Percentiles rank a stretch among this genome's conserved stretches.
phyloP scores from a whole-genome alignment of 2,329 filamentous ascomycete species.

The Raffaelea deltoideospora region DNA sequence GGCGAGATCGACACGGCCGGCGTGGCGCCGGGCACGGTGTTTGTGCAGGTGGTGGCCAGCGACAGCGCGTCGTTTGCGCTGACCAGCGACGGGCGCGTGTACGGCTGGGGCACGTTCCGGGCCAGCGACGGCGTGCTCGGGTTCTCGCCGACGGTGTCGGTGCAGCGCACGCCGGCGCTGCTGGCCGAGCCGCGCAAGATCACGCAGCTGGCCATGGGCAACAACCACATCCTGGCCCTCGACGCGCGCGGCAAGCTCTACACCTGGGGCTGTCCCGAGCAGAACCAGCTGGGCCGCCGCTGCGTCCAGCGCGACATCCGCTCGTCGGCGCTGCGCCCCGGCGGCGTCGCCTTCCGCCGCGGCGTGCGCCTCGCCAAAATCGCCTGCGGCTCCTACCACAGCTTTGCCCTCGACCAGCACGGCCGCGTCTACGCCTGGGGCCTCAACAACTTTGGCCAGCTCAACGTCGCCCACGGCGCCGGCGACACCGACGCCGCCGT shows the following conservation, averaged over 20 bases:
- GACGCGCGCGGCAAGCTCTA: constrained; percentile 48
- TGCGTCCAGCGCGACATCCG: constrained; percentile 38
- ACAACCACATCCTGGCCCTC: constrained; percentile 57
- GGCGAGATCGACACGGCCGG: constrained; percentile 34
- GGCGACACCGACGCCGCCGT: constrained; percentile 58
- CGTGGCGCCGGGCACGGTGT: constrained; percentile 15
- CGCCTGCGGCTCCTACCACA: constrained; percentile 62
- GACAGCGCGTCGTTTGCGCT: constrained; percentile 66
- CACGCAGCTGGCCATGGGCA: constrained; percentile 46
- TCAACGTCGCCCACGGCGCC: constrained; percentile 43
- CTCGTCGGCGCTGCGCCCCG: constrained; percentile 18
- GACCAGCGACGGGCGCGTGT: constrained; percentile 60
- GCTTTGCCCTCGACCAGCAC: constrained; percentile 59
- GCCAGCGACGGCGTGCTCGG: constrained; percentile 33
- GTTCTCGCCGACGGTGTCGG: constrained; percentile 14
- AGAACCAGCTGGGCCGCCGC: constrained; percentile 46
- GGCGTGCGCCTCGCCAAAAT: constrained; percentile 51
- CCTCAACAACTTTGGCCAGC: constrained; percentile 75
- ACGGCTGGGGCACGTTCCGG: constrained; percentile 74
- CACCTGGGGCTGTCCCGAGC: constrained; percentile 60
- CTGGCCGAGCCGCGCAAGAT: constrained; percentile 53
- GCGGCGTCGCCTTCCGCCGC: constrained; percentile 17
- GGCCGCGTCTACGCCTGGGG: constrained; percentile 71
- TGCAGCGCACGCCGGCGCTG: constrained; percentile 34
- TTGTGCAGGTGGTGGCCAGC: constrained; percentile 50